These are phyloP conservation scores for Magnolia sinica DNA, from an alignment of 164 flowering plant genomes.

Conservation along the genomic window DNA sequence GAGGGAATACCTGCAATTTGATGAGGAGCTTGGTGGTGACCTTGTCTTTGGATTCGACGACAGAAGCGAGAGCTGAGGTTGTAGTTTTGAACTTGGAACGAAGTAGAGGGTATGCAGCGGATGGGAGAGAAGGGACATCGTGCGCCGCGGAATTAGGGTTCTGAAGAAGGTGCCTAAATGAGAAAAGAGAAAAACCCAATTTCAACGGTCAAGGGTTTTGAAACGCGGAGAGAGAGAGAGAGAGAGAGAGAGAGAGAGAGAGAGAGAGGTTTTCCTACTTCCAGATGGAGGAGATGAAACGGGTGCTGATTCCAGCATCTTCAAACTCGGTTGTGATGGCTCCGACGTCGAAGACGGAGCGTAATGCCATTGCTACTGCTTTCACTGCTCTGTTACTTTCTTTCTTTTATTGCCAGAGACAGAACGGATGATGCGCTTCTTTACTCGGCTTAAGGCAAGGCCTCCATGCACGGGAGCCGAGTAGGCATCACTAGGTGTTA, in stretches of 20 bases:
- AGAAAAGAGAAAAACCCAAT: neutral
- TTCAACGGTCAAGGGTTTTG: neutral
- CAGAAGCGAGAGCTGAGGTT: conserved; percentile 61
- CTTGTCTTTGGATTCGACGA: conserved; percentile 53
- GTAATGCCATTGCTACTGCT: conserved; percentile 29
- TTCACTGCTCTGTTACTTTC: neutral
- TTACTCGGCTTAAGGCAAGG: too few relatives aligned
- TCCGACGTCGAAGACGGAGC: conserved; percentile 71
- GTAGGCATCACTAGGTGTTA: too few relatives aligned
- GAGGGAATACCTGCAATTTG: conserved; percentile 56
- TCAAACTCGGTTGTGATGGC: conserved; percentile 54
- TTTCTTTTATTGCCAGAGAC: too few relatives aligned
- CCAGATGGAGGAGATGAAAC: conserved; percentile 75
- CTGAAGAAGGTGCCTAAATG: conserved; percentile 45
- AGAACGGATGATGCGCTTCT: neutral
- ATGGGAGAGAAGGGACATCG: conserved; percentile 75
- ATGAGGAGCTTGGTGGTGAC: conserved; percentile 93
- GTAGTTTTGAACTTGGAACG: conserved; percentile 57
- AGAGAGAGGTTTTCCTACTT: conserved; percentile 37
- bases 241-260: conserved; percentile 2
- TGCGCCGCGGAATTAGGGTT: conserved; percentile 58
- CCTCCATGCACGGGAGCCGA: too few relatives aligned
- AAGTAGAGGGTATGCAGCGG: conserved; percentile 65
- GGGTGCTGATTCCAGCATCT: conserved; percentile 47
- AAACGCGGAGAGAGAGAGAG: conserved; percentile 11